These are phyloP conservation scores for Tilletia horrida DNA, from an alignment of 1,284 basidiomycete species.

Conservation along the genomic window DNA sequence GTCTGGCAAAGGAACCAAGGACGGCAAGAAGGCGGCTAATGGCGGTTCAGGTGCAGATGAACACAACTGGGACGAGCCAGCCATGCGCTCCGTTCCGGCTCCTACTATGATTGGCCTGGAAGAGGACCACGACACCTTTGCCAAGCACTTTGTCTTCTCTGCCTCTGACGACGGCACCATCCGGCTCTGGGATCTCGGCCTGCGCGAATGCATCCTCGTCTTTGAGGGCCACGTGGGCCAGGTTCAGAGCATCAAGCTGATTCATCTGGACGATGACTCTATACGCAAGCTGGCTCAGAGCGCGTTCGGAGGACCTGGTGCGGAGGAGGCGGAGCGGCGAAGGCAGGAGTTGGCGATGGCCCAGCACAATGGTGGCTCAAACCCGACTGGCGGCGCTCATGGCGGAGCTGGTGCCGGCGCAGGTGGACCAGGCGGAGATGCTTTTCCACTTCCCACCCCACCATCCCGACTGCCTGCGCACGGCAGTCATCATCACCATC, in stretches of 20 bases:
- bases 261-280: constrained; percentile 59
- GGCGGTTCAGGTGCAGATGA: too few relatives aligned
- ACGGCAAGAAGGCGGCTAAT: constrained; percentile 36
- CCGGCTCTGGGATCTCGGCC: constrained; percentile 85
- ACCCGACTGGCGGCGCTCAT: too few relatives aligned
- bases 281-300: constrained; percentile 42
- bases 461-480: neutral
- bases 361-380: neutral
- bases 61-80: constrained; percentile 4
- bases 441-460: constrained; percentile 2
- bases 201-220: constrained; percentile 74
- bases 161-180: constrained; percentile 92
- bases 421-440: constrained; percentile 9
- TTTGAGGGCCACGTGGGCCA: constrained; percentile 90
- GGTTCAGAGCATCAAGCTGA: constrained; percentile 82
- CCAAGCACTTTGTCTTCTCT: constrained; percentile 68
- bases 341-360: constrained; percentile 5
- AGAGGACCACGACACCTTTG: constrained; percentile 28
- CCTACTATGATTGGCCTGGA: constrained; percentile 57
- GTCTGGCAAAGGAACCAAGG: constrained; percentile 62
- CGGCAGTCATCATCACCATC: neutral
- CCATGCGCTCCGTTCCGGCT: neutral
- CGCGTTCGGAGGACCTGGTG: constrained; percentile 48
- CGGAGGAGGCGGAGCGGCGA: constrained; percentile 14
- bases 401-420: constrained; percentile 23